These are phyloP conservation scores for Cornus controversa DNA, from an alignment of 148 eudicot species.

Conservation along the genomic window DNA sequence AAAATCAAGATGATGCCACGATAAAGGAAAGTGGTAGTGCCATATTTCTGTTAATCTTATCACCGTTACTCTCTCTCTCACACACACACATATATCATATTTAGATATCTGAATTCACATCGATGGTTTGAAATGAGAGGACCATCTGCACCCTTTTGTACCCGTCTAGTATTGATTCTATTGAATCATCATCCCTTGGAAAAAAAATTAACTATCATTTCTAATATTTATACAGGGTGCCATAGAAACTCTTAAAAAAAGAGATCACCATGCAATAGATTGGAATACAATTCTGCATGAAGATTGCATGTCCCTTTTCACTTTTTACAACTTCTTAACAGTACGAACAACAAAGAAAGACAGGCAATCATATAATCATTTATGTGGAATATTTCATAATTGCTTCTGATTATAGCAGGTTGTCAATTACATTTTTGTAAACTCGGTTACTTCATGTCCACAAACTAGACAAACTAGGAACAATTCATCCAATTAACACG, in stretches of 20 bases:
- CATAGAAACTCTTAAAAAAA: not conserved
- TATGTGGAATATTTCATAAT: not conserved
- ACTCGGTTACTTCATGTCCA: not conserved
- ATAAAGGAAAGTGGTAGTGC: slow-evolving; percentile 2
- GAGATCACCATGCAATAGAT: not conserved
- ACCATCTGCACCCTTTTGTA: not conserved
- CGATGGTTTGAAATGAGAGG: not conserved
- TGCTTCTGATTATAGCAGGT: not conserved
- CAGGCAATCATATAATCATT: not conserved
- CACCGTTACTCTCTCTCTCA: not conserved
- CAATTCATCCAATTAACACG: not conserved
- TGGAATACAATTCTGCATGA: not conserved
- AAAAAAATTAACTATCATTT: not conserved
- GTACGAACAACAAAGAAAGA: not conserved
- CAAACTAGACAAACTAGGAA: not conserved
- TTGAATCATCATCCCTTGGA: not conserved
- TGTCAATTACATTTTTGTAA: not conserved
- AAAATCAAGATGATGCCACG: slow-evolving; percentile 24
- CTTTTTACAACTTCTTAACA: not conserved
- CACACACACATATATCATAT: not conserved
- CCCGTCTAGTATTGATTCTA: not conserved
- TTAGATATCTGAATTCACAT: not conserved
- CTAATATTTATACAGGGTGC: slow-evolving; percentile 1
- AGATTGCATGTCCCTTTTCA: not conserved
- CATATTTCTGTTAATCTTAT: not conserved